Conservation (phyloP, 2,329 filamentous ascomycete genomes). For the Aspergillus glaucus region DNA sequence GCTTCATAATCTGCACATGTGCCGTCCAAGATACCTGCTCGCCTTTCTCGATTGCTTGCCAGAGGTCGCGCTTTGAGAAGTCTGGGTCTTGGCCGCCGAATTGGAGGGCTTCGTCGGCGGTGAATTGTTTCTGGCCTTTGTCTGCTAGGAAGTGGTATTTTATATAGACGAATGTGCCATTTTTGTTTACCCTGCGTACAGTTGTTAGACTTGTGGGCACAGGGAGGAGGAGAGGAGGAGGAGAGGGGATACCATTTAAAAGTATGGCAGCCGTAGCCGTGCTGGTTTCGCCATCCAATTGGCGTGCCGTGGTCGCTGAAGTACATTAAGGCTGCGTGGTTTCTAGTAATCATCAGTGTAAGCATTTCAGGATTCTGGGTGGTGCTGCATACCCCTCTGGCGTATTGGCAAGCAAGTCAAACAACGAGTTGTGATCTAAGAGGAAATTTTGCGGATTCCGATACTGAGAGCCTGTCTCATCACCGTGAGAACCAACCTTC, state of each 20-base stretch:
- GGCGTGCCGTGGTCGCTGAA: constrained; percentile 48
- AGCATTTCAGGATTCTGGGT: not conserved
- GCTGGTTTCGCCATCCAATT: constrained; percentile 38
- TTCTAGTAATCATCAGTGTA: constrained; percentile 16
- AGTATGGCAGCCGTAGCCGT: constrained; percentile 43
- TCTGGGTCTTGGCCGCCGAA: constrained; percentile 47
- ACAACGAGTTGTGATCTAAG: constrained; percentile 44
- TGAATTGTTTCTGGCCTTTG: constrained; percentile 45
- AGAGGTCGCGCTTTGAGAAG: constrained; percentile 45
- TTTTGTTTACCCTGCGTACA: constrained; percentile 34
- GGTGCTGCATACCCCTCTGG: constrained; percentile 31
- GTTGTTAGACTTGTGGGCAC: too few species aligned
- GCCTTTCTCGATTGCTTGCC: constrained; percentile 39
- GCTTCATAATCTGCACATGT: constrained; percentile 42
- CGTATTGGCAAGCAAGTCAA: constrained; percentile 45
- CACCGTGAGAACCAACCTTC: too few species aligned
- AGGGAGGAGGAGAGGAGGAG: too few species aligned
- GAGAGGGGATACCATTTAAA: constrained; percentile 34
- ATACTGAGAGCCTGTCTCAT: constrained; percentile 28
- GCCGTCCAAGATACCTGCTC: constrained; percentile 40
- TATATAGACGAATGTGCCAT: constrained; percentile 47
- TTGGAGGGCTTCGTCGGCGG: constrained; percentile 38
- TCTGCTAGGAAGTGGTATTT: constrained; percentile 47
- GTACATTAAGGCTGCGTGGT: constrained; percentile 46
- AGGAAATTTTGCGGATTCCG: constrained; percentile 46